Evolutionary conservation across 1,284 basidiomycete genomes (phyloP).

Genomic region (Ceratobasidium sp.): DNA sequence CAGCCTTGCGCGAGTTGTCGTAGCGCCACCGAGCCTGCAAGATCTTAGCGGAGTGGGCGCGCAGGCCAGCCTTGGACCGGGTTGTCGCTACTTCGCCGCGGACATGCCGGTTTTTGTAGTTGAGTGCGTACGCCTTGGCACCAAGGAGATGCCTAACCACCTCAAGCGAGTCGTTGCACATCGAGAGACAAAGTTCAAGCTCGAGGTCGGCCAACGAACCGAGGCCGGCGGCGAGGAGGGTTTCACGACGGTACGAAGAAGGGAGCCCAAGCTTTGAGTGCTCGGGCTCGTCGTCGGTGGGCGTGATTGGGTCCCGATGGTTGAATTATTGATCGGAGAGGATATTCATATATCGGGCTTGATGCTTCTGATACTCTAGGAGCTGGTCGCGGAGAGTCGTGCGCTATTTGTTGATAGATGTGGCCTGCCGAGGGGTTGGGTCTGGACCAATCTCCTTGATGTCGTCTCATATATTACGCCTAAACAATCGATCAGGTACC

Average conservation of each 20-base stretch:
- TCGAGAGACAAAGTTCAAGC: not conserved
- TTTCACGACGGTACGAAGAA: slow-evolving; percentile 1
- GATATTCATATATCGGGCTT: not conserved
- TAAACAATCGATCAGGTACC: not conserved
- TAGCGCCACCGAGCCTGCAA: not conserved
- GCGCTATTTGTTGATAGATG: not conserved
- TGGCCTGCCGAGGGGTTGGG: not conserved
- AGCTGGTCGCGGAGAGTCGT: not conserved
- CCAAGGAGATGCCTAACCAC: not conserved
- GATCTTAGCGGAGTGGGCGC: not conserved
- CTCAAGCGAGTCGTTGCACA: not conserved
- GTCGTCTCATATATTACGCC: not conserved
- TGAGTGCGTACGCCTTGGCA: not conserved
- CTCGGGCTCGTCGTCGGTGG: slow-evolving; percentile 5
- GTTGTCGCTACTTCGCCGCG: slow-evolving; percentile 8
- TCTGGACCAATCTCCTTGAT: not conserved
- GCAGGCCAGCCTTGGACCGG: not conserved
- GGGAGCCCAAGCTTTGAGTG: slow-evolving; percentile 25
- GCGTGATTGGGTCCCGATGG: not conserved
- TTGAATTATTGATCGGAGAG: slow-evolving; percentile 9
- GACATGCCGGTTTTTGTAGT: not conserved
- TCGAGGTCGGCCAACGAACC: not conserved
- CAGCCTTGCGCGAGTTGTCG: not conserved
- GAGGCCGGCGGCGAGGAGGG: not conserved
- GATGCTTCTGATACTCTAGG: not conserved